A percentile compares a stretch with the other conserved stretches of the same genome.
Evolutionary conservation across 768 basidiomycete species (phyloP).

Genomic region (Pulveroboletus frians): DNA sequence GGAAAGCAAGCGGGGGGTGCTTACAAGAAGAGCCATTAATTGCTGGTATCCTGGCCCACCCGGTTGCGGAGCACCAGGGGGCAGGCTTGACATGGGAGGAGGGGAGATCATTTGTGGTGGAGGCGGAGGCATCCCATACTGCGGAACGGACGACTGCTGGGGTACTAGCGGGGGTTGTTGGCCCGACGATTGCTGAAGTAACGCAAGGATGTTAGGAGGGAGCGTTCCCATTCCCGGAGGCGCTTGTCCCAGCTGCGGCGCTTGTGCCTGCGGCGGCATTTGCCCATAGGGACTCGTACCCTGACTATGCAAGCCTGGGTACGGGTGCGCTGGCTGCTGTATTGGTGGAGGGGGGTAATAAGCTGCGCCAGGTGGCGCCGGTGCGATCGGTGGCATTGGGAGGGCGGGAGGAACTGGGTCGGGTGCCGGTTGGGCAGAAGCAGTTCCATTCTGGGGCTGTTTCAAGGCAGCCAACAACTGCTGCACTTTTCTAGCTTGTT

Average conservation of each 20-base stretch:
- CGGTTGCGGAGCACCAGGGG: slow-evolving; percentile 38
- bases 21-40: slow-evolving; percentile 65
- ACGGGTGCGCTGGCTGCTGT: slow-evolving; percentile 24
- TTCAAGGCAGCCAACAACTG: slow-evolving; percentile 79
- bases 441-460: slow-evolving; percentile 46
- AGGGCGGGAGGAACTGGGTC: slow-evolving; percentile 34
- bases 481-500: slow-evolving; percentile 84
- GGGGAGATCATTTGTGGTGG: slow-evolving; percentile 43
- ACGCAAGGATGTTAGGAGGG: slow-evolving; percentile 65
- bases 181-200: slow-evolving; percentile 51
- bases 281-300: slow-evolving; percentile 26
- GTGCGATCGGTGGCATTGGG: slow-evolving; percentile 33
- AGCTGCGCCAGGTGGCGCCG: slow-evolving; percentile 24
- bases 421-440: slow-evolving; percentile 25
- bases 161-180: slow-evolving; percentile 32
- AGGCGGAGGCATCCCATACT: slow-evolving; percentile 37
- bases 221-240: slow-evolving; percentile 37
- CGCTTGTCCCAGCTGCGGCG: slow-evolving; percentile 32
- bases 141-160: slow-evolving; percentile 24
- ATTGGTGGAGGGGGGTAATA: slow-evolving; percentile 43
- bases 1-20: slow-evolving; percentile 16
- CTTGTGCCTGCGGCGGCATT: slow-evolving; percentile 26
- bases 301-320: slow-evolving; percentile 19
- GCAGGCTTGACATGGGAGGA: slow-evolving; percentile 37
- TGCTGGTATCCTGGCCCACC: slow-evolving; percentile 52